phyloP scores from a whole-genome alignment of 2,329 filamentous ascomycete species.

The Venturia effusa region DNA sequence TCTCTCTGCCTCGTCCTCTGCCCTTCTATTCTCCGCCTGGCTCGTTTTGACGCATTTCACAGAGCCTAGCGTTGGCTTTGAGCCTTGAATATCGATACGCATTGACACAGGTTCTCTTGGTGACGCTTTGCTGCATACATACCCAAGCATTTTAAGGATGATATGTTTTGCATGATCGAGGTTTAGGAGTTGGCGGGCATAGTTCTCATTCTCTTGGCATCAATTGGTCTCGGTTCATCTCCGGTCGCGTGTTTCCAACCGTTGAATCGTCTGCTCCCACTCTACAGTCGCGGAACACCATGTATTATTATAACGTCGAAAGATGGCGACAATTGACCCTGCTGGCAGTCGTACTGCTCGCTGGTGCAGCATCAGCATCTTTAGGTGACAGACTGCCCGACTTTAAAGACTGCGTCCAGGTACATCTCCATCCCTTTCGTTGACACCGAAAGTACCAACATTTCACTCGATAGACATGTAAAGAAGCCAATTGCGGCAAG shows the following conservation, averaged over 20 bases:
- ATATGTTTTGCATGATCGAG: neutral
- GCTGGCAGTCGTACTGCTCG: constrained; percentile 24
- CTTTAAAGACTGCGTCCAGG: constrained; percentile 77
- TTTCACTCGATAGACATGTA: constrained; percentile 54
- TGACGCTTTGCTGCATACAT: too few species aligned
- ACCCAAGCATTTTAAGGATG: too few species aligned
- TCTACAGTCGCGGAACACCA: neutral
- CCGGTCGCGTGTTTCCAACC: neutral
- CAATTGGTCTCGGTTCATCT: neutral
- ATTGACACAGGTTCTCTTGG: too few species aligned
- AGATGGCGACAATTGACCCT: constrained; percentile 2
- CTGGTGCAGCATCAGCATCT: constrained; percentile 50
- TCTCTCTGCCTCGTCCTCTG: too few species aligned
- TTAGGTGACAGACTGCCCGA: constrained; percentile 76
- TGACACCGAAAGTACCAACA: constrained; percentile 13
- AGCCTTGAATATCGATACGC: too few species aligned
- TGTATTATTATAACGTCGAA: neutral
- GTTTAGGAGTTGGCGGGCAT: neutral
- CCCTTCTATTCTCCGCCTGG: too few species aligned
- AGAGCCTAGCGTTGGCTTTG: too few species aligned
- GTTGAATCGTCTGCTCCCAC: neutral
- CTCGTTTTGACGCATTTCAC: too few species aligned
- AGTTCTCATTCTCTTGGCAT: too few species aligned
- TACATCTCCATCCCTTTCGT: constrained; percentile 27
- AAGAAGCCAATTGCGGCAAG: constrained; percentile 64